These are phyloP conservation scores for Cytospora piceicola DNA, from an alignment of 2,329 filamentous ascomycete species.

Conservation along the genomic window DNA sequence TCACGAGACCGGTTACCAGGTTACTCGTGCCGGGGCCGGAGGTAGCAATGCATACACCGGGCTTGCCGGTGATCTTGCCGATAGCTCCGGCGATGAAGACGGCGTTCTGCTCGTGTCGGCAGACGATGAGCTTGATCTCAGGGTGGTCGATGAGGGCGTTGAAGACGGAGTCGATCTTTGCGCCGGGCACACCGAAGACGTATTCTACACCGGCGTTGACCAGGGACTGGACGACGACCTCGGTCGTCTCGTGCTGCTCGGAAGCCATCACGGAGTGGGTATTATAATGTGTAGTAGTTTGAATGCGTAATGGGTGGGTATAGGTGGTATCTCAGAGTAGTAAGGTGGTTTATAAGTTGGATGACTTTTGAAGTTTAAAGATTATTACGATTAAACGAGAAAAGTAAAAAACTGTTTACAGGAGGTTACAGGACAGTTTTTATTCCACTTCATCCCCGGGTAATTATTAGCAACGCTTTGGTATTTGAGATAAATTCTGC, in stretches of 20 bases:
- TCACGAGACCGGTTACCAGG: slow-evolving; percentile 50
- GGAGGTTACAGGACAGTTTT: too few species aligned
- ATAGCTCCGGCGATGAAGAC: slow-evolving; percentile 54
- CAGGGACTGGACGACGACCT: slow-evolving; percentile 39
- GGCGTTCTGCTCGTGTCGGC: slow-evolving; percentile 54
- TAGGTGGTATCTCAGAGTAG: neutral
- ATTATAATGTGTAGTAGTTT: neutral
- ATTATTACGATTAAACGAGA: too few species aligned
- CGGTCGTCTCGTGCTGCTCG: slow-evolving; percentile 36
- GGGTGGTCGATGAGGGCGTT: slow-evolving; percentile 50
- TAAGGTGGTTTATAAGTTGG: neutral
- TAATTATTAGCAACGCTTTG: too few species aligned
- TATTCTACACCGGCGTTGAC: slow-evolving; percentile 46
- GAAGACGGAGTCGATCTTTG: slow-evolving; percentile 53
- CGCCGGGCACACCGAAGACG: slow-evolving; percentile 53
- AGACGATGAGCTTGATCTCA: slow-evolving; percentile 51
- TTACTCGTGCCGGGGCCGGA: slow-evolving; percentile 53
- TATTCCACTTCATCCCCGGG: too few species aligned
- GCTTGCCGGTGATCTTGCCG: slow-evolving; percentile 49
- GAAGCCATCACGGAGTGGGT: slow-evolving; percentile 17
- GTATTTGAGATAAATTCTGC: too few species aligned
- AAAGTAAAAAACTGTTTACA: too few species aligned
- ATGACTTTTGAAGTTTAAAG: too few species aligned
- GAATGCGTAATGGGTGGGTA: neutral
- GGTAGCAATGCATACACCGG: slow-evolving; percentile 52